These are phyloP conservation scores for Solanum habrochaites DNA, from an alignment of 257 asterid species.

Conservation along the genomic window DNA sequence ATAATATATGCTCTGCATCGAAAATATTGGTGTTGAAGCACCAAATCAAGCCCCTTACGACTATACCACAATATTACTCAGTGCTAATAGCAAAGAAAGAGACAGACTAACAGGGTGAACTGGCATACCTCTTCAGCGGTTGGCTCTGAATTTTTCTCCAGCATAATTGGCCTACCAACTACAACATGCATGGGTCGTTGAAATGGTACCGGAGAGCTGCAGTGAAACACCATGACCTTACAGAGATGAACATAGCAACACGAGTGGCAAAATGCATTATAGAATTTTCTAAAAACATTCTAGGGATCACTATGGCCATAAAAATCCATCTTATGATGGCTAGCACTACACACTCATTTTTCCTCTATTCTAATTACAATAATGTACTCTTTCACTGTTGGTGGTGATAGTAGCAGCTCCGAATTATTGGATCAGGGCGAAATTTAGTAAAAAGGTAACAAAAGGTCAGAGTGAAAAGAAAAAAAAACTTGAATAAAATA, in stretches of 20 bases:
- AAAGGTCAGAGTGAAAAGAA: neutral
- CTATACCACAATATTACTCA: neutral
- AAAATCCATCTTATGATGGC: neutral
- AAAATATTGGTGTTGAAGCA: neutral
- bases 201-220: slow-evolving; percentile 84
- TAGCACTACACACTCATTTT: neutral
- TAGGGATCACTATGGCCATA: neutral
- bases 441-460: neutral
- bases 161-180: slow-evolving; percentile 73
- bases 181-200: slow-evolving; percentile 79
- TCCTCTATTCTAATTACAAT: neutral
- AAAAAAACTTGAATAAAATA: neutral
- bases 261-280: neutral
- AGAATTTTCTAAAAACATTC: neutral
- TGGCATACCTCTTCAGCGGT: slow-evolving; percentile 61
- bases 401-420: neutral
- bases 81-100: neutral
- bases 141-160: slow-evolving; percentile 63
- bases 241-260: neutral
- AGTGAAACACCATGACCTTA: neutral
- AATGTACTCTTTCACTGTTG: neutral
- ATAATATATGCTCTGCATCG: neutral
- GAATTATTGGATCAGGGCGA: neutral
- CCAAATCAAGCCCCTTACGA: neutral
- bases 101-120: neutral